Evolutionary conservation across 2,329 filamentous ascomycete genomes (phyloP).

Genomic region (Tolypocladium ophioglossoides): DNA sequence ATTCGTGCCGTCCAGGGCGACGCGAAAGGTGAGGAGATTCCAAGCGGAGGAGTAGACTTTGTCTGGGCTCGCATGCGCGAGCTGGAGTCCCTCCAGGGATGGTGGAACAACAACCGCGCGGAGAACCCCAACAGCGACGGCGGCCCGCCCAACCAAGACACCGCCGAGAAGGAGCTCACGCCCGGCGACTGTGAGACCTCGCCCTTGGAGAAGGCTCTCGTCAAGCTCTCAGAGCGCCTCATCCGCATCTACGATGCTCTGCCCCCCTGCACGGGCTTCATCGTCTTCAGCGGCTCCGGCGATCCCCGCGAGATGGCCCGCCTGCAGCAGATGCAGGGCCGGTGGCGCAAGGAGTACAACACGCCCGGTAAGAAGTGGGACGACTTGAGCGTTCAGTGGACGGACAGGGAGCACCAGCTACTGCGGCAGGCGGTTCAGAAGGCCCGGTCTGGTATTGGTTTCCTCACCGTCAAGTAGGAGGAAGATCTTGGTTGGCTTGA

Average conservation of each 20-base stretch:
- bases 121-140: constrained; percentile 22
- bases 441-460: constrained; percentile 53
- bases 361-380: constrained; percentile 55
- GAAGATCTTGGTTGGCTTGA: background rate
- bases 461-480: constrained; percentile 51
- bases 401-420: constrained; percentile 53
- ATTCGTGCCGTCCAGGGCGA: constrained; percentile 51
- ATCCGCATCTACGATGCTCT: constrained; percentile 44
- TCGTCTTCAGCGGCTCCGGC: constrained; percentile 56
- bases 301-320: constrained; percentile 57
- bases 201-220: constrained; percentile 35
- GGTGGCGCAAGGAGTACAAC: constrained; percentile 55
- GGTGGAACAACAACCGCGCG: constrained; percentile 52
- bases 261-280: constrained; percentile 54
- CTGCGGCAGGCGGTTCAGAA: constrained; percentile 44
- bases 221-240: constrained; percentile 37
- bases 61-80: constrained; percentile 57
- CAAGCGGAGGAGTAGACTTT: constrained; percentile 53
- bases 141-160: constrained; percentile 18
- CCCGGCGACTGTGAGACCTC: constrained; percentile 10
- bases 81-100: constrained; percentile 54
- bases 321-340: constrained; percentile 47
- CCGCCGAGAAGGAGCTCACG: constrained; percentile 4
- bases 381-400: constrained; percentile 56
- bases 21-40: constrained; percentile 43